A percentile compares a stretch with the other conserved stretches of the same genome.
phyloP scores from a whole-genome alignment of 257 asterid species.

The Fraxinus excelsior region DNA sequence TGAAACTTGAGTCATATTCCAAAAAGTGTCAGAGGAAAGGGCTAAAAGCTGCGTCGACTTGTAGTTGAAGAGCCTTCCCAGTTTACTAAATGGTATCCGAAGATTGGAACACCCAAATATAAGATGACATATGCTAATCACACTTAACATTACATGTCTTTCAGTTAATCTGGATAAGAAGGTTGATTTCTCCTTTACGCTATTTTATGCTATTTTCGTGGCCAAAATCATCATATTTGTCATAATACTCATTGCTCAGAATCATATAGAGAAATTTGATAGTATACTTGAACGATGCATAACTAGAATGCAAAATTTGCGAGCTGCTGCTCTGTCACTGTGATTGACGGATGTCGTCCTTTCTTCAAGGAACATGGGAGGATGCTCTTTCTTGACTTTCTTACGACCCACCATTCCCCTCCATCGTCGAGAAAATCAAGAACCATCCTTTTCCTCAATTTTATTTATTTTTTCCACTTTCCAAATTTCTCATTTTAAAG shows the following conservation, averaged over 20 bases:
- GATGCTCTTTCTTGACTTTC: background rate
- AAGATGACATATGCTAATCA: background rate
- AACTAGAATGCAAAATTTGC: background rate
- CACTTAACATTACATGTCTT: background rate
- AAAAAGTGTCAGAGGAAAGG: background rate
- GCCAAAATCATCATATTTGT: background rate
- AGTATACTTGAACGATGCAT: background rate
- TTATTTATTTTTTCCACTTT: background rate
- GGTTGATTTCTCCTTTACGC: background rate
- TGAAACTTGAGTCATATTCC: background rate
- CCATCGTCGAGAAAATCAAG: background rate
- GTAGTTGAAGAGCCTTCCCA: background rate
- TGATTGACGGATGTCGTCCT: background rate
- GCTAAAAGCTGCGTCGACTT: background rate
- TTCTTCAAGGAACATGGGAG: background rate
- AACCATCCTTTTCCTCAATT: background rate
- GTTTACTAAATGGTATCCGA: background rate
- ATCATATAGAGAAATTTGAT: background rate
- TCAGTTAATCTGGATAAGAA: background rate
- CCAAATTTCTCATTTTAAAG: background rate
- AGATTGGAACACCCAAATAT: background rate
- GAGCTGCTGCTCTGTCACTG: background rate
- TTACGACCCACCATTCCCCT: background rate
- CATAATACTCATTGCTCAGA: too few relatives aligned
- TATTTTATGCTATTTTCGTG: background rate